Base-by-base conservation (phyloP, 169 alveolate genomes). In the Eimeria necatrix region DNA sequence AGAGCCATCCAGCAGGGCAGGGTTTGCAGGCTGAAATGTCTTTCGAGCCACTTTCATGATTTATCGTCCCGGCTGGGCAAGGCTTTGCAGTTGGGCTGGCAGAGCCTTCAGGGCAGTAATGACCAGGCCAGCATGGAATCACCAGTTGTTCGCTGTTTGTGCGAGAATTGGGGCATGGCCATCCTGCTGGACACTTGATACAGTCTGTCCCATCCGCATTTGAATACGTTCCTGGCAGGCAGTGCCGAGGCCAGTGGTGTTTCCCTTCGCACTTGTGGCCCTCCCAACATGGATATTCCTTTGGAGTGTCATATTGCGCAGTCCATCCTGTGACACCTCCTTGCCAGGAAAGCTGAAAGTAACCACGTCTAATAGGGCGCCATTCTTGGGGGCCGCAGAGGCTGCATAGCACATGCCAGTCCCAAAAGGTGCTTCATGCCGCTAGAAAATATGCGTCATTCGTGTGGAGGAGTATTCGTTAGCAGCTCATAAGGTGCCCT, bases 51-150 rank as follows among this genome's bases (percentile, higher is more conserved):
- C 8, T 22, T 59, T 78, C 59, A 78, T 84, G 92, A 51, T 84
- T 84, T 10, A 84, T 78, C 49, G 92, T 84, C 68, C 92, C 92
- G 24, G 92, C 92, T 46, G 92, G 92, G 61, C 92, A 84, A 22
- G 92, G 80, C 78, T 26, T 9, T 14, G 92, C 92, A 14, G 92
- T 84, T 56, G 92, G 92, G 61, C 92, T 84, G 56, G 92, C 92
- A 16, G 92, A 84, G 46, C 92, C 92, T 46, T 84, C 92, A 24
- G 92, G 92, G 22, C 92, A 84, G 24, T 84, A 84, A 56, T 84
- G 92, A 46, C 92, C 92, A 84, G 92, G 92, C 92, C 92, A 84
- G 80, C 92, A 84, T n/a, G 92, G 64, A 20, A 84, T 56, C 14
- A 84, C 92, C 60, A 84, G 78, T 59, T 84, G 78, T 5, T 61